Conservation (phyloP, 2,329 filamentous ascomycete species). For the Diplodia scrobiculata region DNA sequence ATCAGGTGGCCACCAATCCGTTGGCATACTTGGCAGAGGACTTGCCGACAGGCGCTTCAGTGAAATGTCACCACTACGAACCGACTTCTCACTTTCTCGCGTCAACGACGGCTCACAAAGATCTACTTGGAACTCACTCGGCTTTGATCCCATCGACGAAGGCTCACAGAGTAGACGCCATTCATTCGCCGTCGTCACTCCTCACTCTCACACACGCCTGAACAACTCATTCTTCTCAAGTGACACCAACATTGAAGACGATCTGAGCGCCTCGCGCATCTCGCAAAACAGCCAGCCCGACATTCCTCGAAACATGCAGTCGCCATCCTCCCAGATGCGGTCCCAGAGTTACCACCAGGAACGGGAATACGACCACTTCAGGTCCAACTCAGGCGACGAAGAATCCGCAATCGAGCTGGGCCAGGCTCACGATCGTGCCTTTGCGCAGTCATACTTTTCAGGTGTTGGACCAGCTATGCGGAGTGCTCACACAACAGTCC, state of each 20-base stretch:
- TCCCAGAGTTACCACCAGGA: slow-evolving; percentile 21
- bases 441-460: slow-evolving; percentile 42
- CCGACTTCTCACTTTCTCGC: slow-evolving; percentile 42
- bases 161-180: slow-evolving; percentile 73
- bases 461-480: slow-evolving; percentile 43
- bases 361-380: slow-evolving; percentile 26
- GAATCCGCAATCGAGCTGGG: slow-evolving; percentile 28
- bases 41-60: slow-evolving; percentile 27
- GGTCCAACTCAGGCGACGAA: slow-evolving; percentile 28
- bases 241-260: slow-evolving; percentile 31
- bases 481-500: slow-evolving; percentile 43
- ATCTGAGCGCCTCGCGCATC: slow-evolving; percentile 10
- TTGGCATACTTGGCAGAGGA: slow-evolving; percentile 13
- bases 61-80: slow-evolving; percentile 37
- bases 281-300: slow-evolving; percentile 15
- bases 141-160: slow-evolving; percentile 63
- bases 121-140: slow-evolving; percentile 68
- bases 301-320: slow-evolving; percentile 4
- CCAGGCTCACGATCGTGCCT: slow-evolving; percentile 28
- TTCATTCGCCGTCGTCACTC: slow-evolving; percentile 60
- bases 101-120: slow-evolving; percentile 42
- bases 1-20: slow-evolving; percentile 3
- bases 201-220: slow-evolving; percentile 37
- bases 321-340: slow-evolving; percentile 18
- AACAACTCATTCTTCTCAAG: slow-evolving; percentile 33